These are phyloP conservation scores for Musa acuminata DNA, from an alignment of 176 grass and related monocot genomes.

Conservation along the genomic window DNA sequence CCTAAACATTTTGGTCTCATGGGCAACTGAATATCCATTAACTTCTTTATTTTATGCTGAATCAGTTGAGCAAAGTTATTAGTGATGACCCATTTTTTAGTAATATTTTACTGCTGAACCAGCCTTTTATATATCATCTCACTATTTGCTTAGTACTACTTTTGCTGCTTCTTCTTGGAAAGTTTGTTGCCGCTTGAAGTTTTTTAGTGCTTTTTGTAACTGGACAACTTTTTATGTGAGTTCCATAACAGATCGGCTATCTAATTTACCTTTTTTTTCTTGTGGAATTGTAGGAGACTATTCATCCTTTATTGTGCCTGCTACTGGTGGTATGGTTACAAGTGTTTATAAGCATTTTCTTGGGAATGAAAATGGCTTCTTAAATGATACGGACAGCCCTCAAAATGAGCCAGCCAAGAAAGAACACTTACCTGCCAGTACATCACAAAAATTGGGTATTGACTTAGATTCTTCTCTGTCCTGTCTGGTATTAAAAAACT, in stretches of 20 bases:
- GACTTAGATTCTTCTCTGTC: no score
- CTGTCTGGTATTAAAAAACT: no score
- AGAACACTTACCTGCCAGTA: slow-evolving; percentile 33
- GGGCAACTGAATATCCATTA: no score
- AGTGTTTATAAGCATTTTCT: slow-evolving; percentile 27
- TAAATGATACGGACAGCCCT: slow-evolving; percentile 37
- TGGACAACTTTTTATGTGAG: background rate
- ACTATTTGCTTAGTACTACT: background rate
- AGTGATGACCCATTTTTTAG: no score
- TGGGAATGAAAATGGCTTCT: slow-evolving; percentile 74
- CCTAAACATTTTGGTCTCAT: no score
- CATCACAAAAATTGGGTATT: slow-evolving; percentile 9
- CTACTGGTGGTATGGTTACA: slow-evolving; percentile 34
- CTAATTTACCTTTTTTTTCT: background rate
- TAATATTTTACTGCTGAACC: no score
- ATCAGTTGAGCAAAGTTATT: no score
- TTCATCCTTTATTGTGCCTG: slow-evolving; percentile 46
- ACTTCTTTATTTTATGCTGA: no score
- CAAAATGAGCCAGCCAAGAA: slow-evolving; percentile 24
- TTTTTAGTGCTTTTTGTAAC: no score
- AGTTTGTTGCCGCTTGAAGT: background rate
- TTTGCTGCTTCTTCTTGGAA: background rate
- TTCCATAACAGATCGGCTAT: background rate
- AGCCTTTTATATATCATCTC: background rate
- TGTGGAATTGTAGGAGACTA: slow-evolving; percentile 50